phyloP scores from a whole-genome alignment of 192 early-diverging fungal species.

The Dissophora globulifera region DNA sequence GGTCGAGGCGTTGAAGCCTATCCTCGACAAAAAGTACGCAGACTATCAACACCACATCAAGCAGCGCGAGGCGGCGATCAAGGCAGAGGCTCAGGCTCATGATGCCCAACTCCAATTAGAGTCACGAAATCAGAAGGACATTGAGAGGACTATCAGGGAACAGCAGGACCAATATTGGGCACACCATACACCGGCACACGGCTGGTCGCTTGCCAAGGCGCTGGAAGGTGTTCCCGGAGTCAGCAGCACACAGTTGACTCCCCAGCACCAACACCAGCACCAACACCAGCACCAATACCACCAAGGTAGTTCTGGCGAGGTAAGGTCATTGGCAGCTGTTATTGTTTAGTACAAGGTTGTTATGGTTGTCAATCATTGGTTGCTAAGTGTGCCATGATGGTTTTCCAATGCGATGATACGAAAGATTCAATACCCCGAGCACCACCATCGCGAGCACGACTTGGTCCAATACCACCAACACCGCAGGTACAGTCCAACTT shows the following conservation, averaged over 20 bases:
- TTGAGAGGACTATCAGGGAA: neutral
- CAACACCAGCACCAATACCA: neutral
- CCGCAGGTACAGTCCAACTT: too few species aligned
- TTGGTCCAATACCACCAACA: neutral
- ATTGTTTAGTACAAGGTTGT: too few species aligned
- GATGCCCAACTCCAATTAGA: constrained; percentile 14
- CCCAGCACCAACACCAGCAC: constrained; percentile 6
- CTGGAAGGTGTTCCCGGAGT: constrained; percentile 50
- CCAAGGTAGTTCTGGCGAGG: too few species aligned
- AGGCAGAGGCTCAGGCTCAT: constrained; percentile 25
- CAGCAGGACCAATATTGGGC: constrained; percentile 20
- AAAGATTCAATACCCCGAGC: constrained; percentile 49
- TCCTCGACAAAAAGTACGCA: constrained; percentile 62
- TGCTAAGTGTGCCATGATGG: too few species aligned
- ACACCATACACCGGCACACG: neutral
- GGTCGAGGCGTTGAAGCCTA: constrained; percentile 67
- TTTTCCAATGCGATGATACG: too few species aligned
- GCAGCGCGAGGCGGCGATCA: constrained; percentile 35
- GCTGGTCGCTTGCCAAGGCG: constrained; percentile 33
- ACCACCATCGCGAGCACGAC: constrained; percentile 3
- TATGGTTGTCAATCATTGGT: too few species aligned
- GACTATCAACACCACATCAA: constrained; percentile 54
- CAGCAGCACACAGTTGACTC: constrained; percentile 30
- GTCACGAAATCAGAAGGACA: neutral
- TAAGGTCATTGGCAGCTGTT: too few species aligned